A percentile compares a stretch with the other conserved stretches of the same genome.
Evolutionary conservation across 2,329 filamentous ascomycete genomes (phyloP).

Genomic region (Dothideomycetes sp.): DNA sequence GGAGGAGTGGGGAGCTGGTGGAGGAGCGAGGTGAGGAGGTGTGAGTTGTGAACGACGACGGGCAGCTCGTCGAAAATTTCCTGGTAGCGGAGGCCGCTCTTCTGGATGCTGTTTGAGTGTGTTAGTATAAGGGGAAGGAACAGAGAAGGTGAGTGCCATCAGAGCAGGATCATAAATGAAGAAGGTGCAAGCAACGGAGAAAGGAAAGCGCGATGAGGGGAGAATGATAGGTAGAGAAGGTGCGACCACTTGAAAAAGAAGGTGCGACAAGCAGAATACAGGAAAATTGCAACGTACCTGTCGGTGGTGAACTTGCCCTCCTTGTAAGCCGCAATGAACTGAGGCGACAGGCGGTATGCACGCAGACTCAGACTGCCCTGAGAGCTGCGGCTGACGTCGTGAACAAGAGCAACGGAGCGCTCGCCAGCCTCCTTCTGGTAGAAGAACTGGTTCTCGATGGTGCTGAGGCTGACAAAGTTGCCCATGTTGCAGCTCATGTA

Average conservation of each 20-base stretch:
- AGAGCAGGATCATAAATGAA: too few relatives aligned
- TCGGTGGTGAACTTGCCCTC: constrained; percentile 97
- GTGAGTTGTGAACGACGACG: constrained; percentile 87
- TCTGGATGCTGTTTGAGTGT: constrained; percentile 63
- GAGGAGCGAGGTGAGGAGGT: constrained; percentile 88
- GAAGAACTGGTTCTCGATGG: constrained; percentile 96
- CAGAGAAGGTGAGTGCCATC: too few relatives aligned
- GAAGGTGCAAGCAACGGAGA: too few relatives aligned
- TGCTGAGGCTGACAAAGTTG: constrained; percentile 90
- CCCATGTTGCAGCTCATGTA: constrained; percentile 98
- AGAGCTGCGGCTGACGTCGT: constrained; percentile 90
- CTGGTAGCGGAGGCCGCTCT: constrained; percentile 85
- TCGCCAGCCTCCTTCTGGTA: constrained; percentile 92
- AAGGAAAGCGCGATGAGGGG: too few relatives aligned
- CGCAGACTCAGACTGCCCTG: constrained; percentile 84
- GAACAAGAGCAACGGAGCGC: constrained; percentile 76
- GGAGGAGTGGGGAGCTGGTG: constrained; percentile 74
- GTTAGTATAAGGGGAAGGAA: constrained; percentile 23
- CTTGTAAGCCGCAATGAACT: constrained; percentile 86
- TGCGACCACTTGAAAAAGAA: too few relatives aligned
- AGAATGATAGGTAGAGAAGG: too few relatives aligned
- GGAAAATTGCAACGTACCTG: constrained; percentile 56
- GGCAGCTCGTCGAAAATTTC: constrained; percentile 90
- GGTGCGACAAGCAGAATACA: background rate
- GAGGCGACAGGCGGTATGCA: constrained; percentile 79